Conservation (phyloP, 208 protist genomes). For the Trypanosoma scelopori region DNA sequence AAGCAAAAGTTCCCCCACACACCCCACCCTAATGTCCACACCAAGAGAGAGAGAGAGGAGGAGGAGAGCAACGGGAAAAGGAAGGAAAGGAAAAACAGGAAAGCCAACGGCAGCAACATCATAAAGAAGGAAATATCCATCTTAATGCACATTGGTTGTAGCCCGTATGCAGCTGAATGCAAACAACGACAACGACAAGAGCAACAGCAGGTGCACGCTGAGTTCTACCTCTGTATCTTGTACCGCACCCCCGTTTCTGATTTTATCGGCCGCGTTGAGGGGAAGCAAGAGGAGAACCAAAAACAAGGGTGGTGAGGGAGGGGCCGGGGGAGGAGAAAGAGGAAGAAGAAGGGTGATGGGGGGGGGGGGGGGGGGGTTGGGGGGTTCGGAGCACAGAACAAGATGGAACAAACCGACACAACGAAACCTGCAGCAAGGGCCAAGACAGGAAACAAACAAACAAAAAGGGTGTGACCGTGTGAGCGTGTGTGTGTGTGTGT, state of each 20-base stretch:
- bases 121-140: neutral
- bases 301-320: too few relatives aligned
- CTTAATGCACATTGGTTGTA: neutral
- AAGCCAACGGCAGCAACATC: neutral
- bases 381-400: neutral
- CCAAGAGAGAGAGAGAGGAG: constrained; percentile 8
- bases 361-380: neutral
- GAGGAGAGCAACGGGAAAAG: constrained; percentile 7
- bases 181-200: too few relatives aligned
- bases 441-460: constrained; percentile 5
- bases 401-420: too few relatives aligned
- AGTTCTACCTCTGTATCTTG: neutral
- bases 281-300: too few relatives aligned
- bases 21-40: too few relatives aligned
- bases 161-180: too few relatives aligned
- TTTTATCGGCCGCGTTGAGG: too few relatives aligned
- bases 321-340: neutral
- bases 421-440: neutral
- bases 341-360: neutral
- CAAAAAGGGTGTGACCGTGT: too few relatives aligned
- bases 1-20: neutral
- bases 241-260: neutral
- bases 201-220: too few relatives aligned
- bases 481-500: too few relatives aligned
- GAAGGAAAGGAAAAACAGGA: constrained; percentile 19